phyloP scores from a whole-genome alignment of 768 basidiomycete genomes.

The Podaxis sp. region DNA sequence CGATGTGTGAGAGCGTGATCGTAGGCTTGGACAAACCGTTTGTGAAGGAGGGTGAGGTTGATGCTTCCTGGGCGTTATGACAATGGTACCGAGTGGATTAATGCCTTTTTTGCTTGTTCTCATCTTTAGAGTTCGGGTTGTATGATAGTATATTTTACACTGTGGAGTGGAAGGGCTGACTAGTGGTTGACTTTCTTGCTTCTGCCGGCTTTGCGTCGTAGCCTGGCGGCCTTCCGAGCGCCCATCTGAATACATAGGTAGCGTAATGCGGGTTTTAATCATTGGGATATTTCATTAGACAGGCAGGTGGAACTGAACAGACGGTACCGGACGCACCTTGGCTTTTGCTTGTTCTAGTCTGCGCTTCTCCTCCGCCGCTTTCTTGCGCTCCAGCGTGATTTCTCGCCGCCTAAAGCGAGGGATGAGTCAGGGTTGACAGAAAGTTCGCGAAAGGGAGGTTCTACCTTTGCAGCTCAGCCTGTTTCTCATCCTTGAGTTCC shows the following conservation, averaged over 20 bases:
- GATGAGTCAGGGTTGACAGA: not conserved
- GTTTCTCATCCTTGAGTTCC: constrained; percentile 76
- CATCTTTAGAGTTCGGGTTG: not conserved
- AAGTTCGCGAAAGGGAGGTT: constrained; percentile 10
- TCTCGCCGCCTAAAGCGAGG: constrained; percentile 48
- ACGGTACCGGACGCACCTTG: constrained; percentile 35
- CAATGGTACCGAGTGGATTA: constrained; percentile 8
- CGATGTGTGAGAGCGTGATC: constrained; percentile 88
- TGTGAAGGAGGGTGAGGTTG: constrained; percentile 70
- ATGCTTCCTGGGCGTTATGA: constrained; percentile 73
- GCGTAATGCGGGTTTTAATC: not conserved
- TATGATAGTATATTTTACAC: constrained; percentile 9
- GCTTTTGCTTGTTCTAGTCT: constrained; percentile 64
- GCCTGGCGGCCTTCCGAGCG: constrained; percentile 68
- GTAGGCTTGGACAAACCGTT: constrained; percentile 86
- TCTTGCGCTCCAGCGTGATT: constrained; percentile 67
- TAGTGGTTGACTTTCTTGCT: constrained; percentile 79
- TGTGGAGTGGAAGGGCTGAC: constrained; percentile 18
- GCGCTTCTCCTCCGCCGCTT: constrained; percentile 66
- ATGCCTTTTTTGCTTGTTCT: not conserved
- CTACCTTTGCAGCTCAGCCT: constrained; percentile 60
- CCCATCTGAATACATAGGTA: constrained; percentile 56
- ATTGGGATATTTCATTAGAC: constrained; percentile 7
- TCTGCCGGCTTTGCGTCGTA: constrained; percentile 68
- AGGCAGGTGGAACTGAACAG: not conserved